Percentiles rank a stretch among this genome's conserved stretches.
These are phyloP conservation scores for Whalleya microplaca DNA, from an alignment of 2,329 filamentous ascomycete genomes.

Conservation along the genomic window DNA sequence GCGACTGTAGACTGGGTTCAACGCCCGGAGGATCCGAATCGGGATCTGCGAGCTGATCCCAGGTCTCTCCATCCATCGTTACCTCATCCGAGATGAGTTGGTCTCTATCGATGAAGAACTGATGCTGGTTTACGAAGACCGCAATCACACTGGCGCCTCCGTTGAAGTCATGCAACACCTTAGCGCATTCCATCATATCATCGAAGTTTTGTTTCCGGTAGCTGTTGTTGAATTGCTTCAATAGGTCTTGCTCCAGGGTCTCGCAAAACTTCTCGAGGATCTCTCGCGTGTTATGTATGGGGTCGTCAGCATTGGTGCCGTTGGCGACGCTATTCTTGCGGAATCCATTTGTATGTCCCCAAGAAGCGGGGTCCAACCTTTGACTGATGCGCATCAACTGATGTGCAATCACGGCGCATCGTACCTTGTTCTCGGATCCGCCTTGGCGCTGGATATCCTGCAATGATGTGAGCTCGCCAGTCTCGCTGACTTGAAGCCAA, in stretches of 20 bases:
- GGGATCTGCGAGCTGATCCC: conserved; percentile 92
- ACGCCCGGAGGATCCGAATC: conserved; percentile 90
- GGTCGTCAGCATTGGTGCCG: conserved; percentile 47
- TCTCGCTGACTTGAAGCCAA: conserved; percentile 93
- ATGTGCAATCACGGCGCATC: conserved; percentile 89
- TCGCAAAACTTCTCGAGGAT: conserved; percentile 97
- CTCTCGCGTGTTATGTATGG: conserved; percentile 74
- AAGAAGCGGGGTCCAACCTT: conserved; percentile 78
- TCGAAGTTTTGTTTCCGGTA: conserved; percentile 95
- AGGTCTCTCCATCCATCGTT: conserved; percentile 72
- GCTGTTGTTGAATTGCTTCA: conserved; percentile 97
- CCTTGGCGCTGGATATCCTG: conserved; percentile 87
- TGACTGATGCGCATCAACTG: conserved; percentile 95
- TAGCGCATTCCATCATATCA: conserved; percentile 96
- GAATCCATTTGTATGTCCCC: conserved; percentile 64
- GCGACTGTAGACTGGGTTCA: conserved; percentile 86
- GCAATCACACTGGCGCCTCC: conserved; percentile 94
- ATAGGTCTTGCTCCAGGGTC: conserved; percentile 88
- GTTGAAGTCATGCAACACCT: conserved; percentile 93
- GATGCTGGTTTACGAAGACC: conserved; percentile 96
- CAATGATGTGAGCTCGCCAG: conserved; percentile 81
- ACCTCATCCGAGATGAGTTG: conserved; percentile 90
- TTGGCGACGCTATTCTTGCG: conserved; percentile 54
- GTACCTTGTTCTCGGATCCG: conserved; percentile 87
- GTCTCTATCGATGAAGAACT: conserved; percentile 97